Evolutionary conservation across 495 filamentous ascomycete species (phyloP), one percentile per base, ranked within the genome.

Genomic region (Viridothelium virens): DNA sequence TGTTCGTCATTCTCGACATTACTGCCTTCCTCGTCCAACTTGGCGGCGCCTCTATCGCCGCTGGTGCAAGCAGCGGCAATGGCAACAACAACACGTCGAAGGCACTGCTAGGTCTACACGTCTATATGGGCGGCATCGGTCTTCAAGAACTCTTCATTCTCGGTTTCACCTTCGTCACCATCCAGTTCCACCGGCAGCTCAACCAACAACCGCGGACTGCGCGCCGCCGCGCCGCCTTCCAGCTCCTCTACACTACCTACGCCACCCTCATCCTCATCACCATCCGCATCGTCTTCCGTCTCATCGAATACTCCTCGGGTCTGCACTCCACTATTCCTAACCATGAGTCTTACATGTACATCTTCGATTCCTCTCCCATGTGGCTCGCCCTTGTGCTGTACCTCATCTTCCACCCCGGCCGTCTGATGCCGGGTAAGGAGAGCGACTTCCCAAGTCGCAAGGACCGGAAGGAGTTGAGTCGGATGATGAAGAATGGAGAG

Each of bases 101-200:
- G 5, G 18, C 38, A 33, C 65, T 69, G 56, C 10, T 53, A 3
- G 67, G 67, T 53, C 33, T 69, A 5, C 68, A 69, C 38, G 59
- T 70, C 38, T 67, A 68, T 61, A 67, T 68, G 66, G 68, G 66
- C 38, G 68, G 68, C 34, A 65, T 70, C 33, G 66, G 62, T 25
- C 63, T 70, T 39, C 68, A 70, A 41, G 66, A 68, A 44, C 56
- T 70, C 5, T 70, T 62, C 56, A 65, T 70, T 48, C 59, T 67
- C 39, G 25, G 33, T 2, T 70, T 70, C 68, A 59, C 68, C 4
- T 66, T 39, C 31, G 18, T 70, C 12, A 39, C 68, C 36, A 56
- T 39, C 38, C 66, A 61, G 3, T 64, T 70, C 33, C 66, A 70
- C 39, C 47, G 67, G 1, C 61, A 64, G n/a, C 62, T 70, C 10